Evolutionary conservation across 805 yeast species (phyloP).

Genomic region (Metschnikowia gelsemii): DNA sequence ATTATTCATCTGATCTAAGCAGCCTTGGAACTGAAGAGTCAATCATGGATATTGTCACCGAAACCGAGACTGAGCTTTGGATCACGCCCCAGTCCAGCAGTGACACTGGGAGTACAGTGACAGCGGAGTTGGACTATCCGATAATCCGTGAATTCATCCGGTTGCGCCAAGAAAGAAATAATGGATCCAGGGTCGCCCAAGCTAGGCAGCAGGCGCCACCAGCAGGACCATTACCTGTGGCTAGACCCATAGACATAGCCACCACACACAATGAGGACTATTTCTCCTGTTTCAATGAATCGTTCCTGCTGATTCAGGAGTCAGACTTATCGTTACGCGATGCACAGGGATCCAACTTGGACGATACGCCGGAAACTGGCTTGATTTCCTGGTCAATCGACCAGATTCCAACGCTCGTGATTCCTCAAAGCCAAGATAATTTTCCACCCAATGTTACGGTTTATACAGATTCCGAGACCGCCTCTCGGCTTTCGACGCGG

Average conservation of each 20-base stretch:
- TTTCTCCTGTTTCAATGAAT: slow-evolving; percentile 2
- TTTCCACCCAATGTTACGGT: too few relatives aligned
- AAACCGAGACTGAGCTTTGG: neutral
- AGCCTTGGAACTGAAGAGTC: too few relatives aligned
- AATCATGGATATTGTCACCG: too few relatives aligned
- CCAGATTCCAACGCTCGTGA: too few relatives aligned
- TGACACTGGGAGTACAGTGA: neutral
- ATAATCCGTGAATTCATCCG: slow-evolving; percentile 7
- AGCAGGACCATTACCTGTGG: neutral
- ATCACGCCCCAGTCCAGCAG: neutral
- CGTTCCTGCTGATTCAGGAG: slow-evolving; percentile 4
- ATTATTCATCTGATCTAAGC: too few relatives aligned
- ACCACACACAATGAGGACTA: too few relatives aligned
- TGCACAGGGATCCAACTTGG: neutral
- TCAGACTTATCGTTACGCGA: slow-evolving; percentile 3
- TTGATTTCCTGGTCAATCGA: neutral
- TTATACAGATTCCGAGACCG: slow-evolving; percentile 3
- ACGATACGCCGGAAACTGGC: slow-evolving; percentile 1
- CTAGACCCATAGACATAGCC: too few relatives aligned
- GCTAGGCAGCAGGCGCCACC: too few relatives aligned
- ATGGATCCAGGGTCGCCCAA: too few relatives aligned
- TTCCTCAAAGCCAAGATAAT: too few relatives aligned
- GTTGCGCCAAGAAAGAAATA: slow-evolving; percentile 1
- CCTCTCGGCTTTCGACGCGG: too few relatives aligned
- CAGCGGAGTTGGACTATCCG: slow-evolving; percentile 1